Base-by-base conservation (phyloP, 1,139 yeast genomes). In the Yamadazyma triangularis region DNA sequence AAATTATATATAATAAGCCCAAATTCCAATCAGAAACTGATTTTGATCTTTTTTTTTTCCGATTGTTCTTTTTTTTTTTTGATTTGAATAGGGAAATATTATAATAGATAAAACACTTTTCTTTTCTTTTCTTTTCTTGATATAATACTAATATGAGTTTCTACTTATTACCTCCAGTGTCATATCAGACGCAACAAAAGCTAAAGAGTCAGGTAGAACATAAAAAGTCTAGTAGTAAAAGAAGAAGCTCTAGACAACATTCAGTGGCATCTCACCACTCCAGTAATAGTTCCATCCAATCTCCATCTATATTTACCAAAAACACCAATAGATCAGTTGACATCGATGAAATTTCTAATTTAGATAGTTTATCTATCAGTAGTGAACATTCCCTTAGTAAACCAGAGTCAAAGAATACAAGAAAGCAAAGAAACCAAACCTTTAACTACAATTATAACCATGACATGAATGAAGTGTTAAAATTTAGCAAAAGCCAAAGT, bases 101-200 rank as follows among this genome's bases (percentile, higher is more conserved):
- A n/a, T n/a, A n/a, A n/a, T n/a, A n/a, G n/a, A n/a, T n/a, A n/a
- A n/a, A 18, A 18, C 9, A 18, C 20, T 9, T 18, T 18, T 18
- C 20, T 18, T 18, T n/a, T n/a, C n/a, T n/a, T n/a, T n/a, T n/a
- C n/a, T n/a, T n/a, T n/a, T n/a, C n/a, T n/a, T n/a, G n/a, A n/a
- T n/a, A n/a, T n/a, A n/a, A n/a, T n/a, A n/a, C n/a, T n/a, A 24
- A n/a, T 16, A 58, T 58, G 64, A 56, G 58, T 45, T 56, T 52
- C 38, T 56, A 52, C 34, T 41, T 58, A 31, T 52, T 58, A 13
- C 64, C 64, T 5, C 44, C 58, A 8, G 56, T 56, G 24, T 52
- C 58, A 8, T 57, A 54, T 35, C 63, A 59, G 39, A 55, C 60
- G 12, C 60, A 58, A 34, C 62, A 59, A 36, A 54, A 57, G 36